Percentiles rank a stretch among this genome's conserved stretches.
These are phyloP conservation scores for Vitis hybrid DNA, from an alignment of 177 flowering plant species.

Conservation along the genomic window DNA sequence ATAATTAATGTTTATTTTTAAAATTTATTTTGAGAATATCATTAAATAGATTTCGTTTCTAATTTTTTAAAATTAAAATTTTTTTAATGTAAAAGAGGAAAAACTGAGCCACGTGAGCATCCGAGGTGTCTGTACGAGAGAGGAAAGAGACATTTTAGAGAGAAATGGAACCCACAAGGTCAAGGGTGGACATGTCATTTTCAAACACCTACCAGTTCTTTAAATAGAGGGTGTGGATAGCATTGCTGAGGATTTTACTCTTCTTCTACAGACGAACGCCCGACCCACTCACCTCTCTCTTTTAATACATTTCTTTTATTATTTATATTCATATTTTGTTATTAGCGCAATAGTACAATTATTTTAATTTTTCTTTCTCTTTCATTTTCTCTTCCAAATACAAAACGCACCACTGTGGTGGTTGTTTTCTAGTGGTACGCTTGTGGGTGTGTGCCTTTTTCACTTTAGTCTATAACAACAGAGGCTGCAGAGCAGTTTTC, in stretches of 20 bases:
- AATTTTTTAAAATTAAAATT: too few species aligned
- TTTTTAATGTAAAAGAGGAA: too few species aligned
- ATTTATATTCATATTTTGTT: not conserved
- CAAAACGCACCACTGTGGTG: not conserved
- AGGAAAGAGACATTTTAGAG: too few species aligned
- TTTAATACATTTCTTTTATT: not conserved
- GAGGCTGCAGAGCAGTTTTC: not conserved
- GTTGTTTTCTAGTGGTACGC: not conserved
- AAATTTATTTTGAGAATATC: too few species aligned
- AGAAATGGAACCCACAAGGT: too few species aligned
- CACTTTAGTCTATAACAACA: not conserved
- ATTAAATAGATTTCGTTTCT: too few species aligned
- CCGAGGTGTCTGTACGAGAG: too few species aligned
- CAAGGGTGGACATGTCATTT: slow-evolving; percentile 28
- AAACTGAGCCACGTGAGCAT: too few species aligned
- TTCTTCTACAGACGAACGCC: not conserved
- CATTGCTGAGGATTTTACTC: not conserved
- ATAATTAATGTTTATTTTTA: too few species aligned
- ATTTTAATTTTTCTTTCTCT: not conserved
- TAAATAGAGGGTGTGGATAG: slow-evolving; percentile 8
- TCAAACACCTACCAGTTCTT: slow-evolving; percentile 22
- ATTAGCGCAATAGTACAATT: not conserved
- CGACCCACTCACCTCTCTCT: not conserved
- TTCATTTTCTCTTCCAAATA: not conserved
- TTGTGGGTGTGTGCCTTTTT: not conserved